Base-by-base conservation (phyloP, 805 yeast species). In the Starmerella gropengiesseri region DNA sequence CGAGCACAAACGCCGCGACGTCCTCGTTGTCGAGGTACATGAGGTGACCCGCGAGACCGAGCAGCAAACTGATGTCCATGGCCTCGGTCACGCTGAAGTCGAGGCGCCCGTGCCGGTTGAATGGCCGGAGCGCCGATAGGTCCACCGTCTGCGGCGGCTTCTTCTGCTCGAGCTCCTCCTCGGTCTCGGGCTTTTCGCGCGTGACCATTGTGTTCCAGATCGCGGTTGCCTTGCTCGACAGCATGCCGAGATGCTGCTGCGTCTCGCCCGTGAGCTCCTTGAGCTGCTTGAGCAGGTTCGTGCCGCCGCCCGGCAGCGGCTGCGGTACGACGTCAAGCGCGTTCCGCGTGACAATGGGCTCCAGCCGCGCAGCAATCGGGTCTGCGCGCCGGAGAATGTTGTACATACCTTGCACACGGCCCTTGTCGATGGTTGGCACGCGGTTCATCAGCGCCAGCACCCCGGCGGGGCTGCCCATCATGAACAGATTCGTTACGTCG, bases 381-480 rank as follows among this genome's bases (percentile, higher is more conserved):
- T 89, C 98, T 50, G 93, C 79, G 0, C 89, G 83, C 53, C 89
- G 94, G 63, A 81, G 85, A 5, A 91, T 63, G 56, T 89, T 89
- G 63, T 81, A 91, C 32, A 81, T 60, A 50, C 78, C 75, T 5
- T 63, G 59, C 49, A 81, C 78, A 25, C 69, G 70, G 22, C 49
- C 44, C 19, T 30, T 30, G 19, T 39, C 30, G 37, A 39, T 44
- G 30, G 36, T 41, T 41, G 17, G 66, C 63, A 70, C 71, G 34
- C 78, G 73, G 50, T 75, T 77, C 31, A 91, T 71, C 25, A 89
- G 64, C 59, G 81, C 80, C 61, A 87, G 81, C 17, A 85, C 76
- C 1, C 95, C 96, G 27, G 82, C 73, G 0, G 97, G 98, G 2
- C 95, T 84, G 0, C 97, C 98, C 25, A 85, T 68, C 11, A 82